Evolutionary conservation across 495 filamentous ascomycete genomes (phyloP).

Genomic region (Xylaria bambusicola): DNA sequence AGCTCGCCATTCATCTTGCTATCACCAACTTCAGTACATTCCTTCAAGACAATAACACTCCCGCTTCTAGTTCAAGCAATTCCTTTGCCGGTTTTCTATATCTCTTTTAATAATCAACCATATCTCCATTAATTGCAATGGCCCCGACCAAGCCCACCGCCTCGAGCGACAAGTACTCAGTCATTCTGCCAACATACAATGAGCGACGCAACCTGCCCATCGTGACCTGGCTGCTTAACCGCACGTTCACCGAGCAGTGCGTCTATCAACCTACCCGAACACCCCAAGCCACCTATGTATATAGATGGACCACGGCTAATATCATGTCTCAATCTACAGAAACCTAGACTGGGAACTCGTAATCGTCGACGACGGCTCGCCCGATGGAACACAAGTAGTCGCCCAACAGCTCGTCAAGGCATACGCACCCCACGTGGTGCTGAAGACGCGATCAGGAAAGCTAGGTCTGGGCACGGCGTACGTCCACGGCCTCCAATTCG

Average conservation of each 20-base stretch:
- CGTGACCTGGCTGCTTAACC: conserved; percentile 88
- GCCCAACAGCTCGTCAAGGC: conserved; percentile 85
- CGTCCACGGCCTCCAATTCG: conserved; percentile 87
- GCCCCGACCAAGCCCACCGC: conserved; percentile 37
- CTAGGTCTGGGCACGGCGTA: conserved; percentile 96
- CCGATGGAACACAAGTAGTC: conserved; percentile 89
- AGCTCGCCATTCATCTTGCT: no score
- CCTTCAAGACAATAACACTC: conserved; percentile 11
- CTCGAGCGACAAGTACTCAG: conserved; percentile 79
- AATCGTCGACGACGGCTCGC: conserved; percentile 96
- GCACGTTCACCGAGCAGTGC: conserved; percentile 84
- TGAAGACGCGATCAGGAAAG: conserved; percentile 88
- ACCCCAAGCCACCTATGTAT: no score
- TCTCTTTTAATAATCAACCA: conserved; percentile 8
- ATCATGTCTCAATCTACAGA: no score
- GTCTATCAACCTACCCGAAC: conserved; percentile 16
- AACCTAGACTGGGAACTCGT: conserved; percentile 97
- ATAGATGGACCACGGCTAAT: no score
- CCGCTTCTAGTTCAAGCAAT: not conserved
- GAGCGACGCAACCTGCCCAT: conserved; percentile 96
- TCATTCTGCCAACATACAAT: conserved; percentile 97
- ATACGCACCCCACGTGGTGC: conserved; percentile 75
- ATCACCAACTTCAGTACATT: conserved; percentile 29
- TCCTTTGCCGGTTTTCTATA: not conserved
- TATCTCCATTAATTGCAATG: conserved; percentile 22